Evolutionary conservation across 2,329 filamentous ascomycete species (phyloP).

Genomic region (Pestalotiopsis sp.): DNA sequence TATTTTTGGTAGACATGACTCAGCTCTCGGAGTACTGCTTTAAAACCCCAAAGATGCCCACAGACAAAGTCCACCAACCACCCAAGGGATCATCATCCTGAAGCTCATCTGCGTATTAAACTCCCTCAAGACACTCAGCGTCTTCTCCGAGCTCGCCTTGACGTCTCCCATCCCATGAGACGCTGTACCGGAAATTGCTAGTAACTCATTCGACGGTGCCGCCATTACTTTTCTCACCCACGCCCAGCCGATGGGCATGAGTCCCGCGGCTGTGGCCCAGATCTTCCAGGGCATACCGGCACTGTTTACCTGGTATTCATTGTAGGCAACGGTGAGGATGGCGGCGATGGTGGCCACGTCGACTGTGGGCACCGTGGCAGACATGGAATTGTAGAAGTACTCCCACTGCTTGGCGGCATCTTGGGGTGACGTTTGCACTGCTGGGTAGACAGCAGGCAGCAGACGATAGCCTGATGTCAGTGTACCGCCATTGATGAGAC

Average conservation of each 20-base stretch:
- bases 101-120: conserved; percentile 13
- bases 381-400: conserved; percentile 14
- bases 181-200: neutral
- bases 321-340: conserved; percentile 8
- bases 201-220: conserved; percentile 6
- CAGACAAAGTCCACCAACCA: conserved; percentile 11
- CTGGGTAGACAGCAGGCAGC: conserved; percentile 9
- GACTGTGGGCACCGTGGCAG: conserved; percentile 8
- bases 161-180: neutral
- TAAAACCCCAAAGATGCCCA: conserved; percentile 11
- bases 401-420: conserved; percentile 10
- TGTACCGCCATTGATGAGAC: conserved; percentile 13
- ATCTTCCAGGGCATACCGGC: conserved; percentile 11
- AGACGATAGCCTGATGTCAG: conserved; percentile 13
- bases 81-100: conserved; percentile 12
- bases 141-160: conserved; percentile 10
- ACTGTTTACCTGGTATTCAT: neutral
- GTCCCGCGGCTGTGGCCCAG: conserved; percentile 12
- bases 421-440: conserved; percentile 6
- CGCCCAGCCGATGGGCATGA: conserved; percentile 12
- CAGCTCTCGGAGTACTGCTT: neutral
- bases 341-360: conserved; percentile 10
- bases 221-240: conserved; percentile 11
- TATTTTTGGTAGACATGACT: too few relatives aligned
- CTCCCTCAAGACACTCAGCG: conserved; percentile 11